phyloP scores from a whole-genome alignment of 306 rosid species.

The Notholithocarpus densiflorus region DNA sequence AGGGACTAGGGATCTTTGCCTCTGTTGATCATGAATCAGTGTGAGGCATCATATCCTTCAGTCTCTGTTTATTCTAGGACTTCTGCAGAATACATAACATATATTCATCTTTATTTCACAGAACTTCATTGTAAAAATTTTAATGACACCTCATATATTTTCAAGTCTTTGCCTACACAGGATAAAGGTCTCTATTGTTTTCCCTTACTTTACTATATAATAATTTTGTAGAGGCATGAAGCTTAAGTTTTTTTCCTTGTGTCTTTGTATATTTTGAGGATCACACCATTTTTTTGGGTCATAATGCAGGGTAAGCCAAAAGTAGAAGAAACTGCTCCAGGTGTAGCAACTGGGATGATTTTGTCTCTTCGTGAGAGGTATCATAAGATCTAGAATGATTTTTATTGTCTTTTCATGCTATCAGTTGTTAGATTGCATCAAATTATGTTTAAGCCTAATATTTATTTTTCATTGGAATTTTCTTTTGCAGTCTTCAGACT shows the following conservation, averaged over 20 bases:
- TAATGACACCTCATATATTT: not conserved
- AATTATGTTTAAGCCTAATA: conserved; percentile 13
- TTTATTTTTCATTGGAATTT: conserved; percentile 1
- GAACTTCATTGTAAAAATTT: not conserved
- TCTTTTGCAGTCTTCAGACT: conserved; percentile 70
- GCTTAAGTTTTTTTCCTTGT: not conserved
- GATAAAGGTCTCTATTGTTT: not conserved
- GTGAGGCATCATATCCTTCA: not conserved
- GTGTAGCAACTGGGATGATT: conserved; percentile 88
- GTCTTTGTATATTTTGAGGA: not conserved
- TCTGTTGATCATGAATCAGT: not conserved
- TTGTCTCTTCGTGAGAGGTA: conserved; percentile 95
- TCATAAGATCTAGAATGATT: not conserved
- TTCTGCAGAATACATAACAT: not conserved
- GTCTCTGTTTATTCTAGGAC: not conserved
- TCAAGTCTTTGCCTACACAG: not conserved
- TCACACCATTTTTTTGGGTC: conserved; percentile 10
- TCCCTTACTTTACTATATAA: not conserved
- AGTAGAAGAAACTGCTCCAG: conserved; percentile 84
- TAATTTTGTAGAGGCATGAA: not conserved
- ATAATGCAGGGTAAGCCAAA: conserved; percentile 46
- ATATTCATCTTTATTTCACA: not conserved
- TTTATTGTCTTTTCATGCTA: not conserved
- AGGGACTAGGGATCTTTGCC: not conserved
- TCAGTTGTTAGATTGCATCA: not conserved